Conservation (phyloP, 2,329 filamentous ascomycete species). For the Cladosporium sp. region DNA sequence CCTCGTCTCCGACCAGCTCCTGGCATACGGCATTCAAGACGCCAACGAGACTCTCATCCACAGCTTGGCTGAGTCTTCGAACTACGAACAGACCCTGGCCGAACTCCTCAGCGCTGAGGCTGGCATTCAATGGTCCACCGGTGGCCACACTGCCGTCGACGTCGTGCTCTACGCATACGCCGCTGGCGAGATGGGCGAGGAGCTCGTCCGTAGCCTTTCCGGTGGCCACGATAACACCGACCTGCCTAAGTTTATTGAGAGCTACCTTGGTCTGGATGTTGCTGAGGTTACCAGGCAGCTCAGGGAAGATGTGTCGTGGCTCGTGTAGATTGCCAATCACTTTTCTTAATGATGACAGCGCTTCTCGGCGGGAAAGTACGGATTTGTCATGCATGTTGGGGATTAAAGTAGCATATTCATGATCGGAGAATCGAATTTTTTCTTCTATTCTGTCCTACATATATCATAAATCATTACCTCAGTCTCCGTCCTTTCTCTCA, state of each 20-base stretch:
- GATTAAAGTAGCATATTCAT: too few species aligned
- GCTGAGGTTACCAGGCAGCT: conserved; percentile 25
- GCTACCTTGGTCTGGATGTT: conserved; percentile 27
- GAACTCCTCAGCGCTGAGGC: conserved; percentile 30
- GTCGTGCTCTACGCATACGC: conserved; percentile 36
- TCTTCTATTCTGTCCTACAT: too few species aligned
- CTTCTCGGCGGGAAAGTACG: too few species aligned
- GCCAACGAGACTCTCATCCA: conserved; percentile 29
- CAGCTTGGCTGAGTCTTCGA: conserved; percentile 18
- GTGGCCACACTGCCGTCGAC: conserved; percentile 36
- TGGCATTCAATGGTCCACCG: conserved; percentile 35
- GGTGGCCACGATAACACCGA: conserved; percentile 32
- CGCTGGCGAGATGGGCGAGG: conserved; percentile 18
- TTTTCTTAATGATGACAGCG: too few species aligned
- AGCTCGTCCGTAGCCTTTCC: conserved; percentile 24
- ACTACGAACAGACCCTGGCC: conserved; percentile 28
- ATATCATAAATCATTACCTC: too few species aligned
- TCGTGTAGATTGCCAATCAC: too few species aligned
- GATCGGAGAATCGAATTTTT: too few species aligned
- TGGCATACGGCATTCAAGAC: conserved; percentile 27
- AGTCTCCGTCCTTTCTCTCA: too few species aligned
- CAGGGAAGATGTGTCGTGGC: conserved; percentile 10
- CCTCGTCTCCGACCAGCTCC: conserved; percentile 24
- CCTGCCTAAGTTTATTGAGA: conserved; percentile 27
- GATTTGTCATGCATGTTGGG: too few species aligned